phyloP scores from a whole-genome alignment of 2,329 filamentous ascomycete genomes.

The Aureobasidium uvarum region DNA sequence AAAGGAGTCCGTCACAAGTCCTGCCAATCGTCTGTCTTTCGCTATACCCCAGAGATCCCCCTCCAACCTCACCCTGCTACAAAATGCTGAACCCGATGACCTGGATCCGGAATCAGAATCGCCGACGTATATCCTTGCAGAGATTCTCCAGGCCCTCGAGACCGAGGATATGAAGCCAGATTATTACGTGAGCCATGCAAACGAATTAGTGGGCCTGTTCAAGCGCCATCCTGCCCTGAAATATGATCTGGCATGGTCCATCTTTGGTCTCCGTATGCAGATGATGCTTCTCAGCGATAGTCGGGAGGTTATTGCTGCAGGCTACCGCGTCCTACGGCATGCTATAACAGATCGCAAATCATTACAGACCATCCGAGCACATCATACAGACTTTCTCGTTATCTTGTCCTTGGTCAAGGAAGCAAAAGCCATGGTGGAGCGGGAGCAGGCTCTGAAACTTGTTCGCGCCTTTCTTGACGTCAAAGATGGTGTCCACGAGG shows the following conservation, averaged over 20 bases:
- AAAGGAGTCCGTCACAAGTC: constrained; percentile 46
- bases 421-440: constrained; percentile 92
- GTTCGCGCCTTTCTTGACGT: constrained; percentile 93
- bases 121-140: constrained; percentile 84
- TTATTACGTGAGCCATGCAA: constrained; percentile 92
- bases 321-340: constrained; percentile 89
- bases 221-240: constrained; percentile 90
- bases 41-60: constrained; percentile 51
- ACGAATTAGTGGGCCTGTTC: constrained; percentile 93
- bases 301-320: constrained; percentile 90
- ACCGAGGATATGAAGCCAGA: constrained; percentile 83
- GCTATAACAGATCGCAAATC: constrained; percentile 90
- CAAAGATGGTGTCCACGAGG: constrained; percentile 83
- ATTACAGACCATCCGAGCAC: constrained; percentile 76
- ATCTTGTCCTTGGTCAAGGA: constrained; percentile 93
- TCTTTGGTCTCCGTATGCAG: constrained; percentile 91
- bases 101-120: constrained; percentile 73
- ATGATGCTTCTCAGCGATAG: constrained; percentile 95
- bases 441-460: constrained; percentile 96
- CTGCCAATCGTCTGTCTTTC: constrained; percentile 37
- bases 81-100: constrained; percentile 42
- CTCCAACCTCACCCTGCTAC: constrained; percentile 38
- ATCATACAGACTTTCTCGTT: constrained; percentile 91
- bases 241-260: constrained; percentile 93
- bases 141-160: constrained; percentile 87